A percentile compares a stretch with the other conserved stretches of the same genome.
Conservation (phyloP, 2,329 filamentous ascomycete species). For the Paracoccidioides brasiliensis region DNA sequence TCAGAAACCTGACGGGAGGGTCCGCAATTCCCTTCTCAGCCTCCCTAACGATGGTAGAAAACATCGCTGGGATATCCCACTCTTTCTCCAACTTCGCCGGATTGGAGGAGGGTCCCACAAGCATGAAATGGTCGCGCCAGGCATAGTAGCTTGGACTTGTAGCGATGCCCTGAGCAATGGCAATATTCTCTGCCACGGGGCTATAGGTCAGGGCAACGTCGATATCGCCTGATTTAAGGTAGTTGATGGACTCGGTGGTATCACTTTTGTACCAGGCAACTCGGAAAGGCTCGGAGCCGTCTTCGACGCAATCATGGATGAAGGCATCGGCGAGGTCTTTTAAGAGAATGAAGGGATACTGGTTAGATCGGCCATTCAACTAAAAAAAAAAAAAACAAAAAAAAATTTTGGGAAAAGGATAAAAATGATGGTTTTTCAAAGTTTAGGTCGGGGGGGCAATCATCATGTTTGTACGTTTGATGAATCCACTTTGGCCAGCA, state of each 20-base stretch:
- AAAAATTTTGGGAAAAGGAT: background rate
- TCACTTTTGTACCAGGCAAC: constrained; percentile 37
- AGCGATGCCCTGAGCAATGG: constrained; percentile 29
- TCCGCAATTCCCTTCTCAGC: constrained; percentile 22
- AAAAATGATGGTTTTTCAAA: background rate
- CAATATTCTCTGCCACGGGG: constrained; percentile 31
- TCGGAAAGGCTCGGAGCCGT: constrained; percentile 23
- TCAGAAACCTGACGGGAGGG: constrained; percentile 30
- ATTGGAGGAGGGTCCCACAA: constrained; percentile 28
- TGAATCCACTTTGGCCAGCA: constrained; percentile 23
- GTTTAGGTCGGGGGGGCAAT: background rate
- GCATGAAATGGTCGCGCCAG: constrained; percentile 37
- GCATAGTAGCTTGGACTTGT: constrained; percentile 27
- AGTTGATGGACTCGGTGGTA: constrained; percentile 35
- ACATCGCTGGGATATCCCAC: constrained; percentile 22
- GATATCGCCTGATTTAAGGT: constrained; percentile 27
- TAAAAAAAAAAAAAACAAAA: too few relatives aligned
- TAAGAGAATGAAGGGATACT: background rate
- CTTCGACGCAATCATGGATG: constrained; percentile 21
- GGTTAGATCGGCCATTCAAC: background rate
- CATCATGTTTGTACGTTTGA: constrained; percentile 11
- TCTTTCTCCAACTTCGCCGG: constrained; percentile 21
- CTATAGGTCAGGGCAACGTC: constrained; percentile 38
- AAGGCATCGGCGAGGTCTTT: constrained; percentile 28
- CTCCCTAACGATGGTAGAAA: constrained; percentile 23